These are phyloP conservation scores for Morella rubra DNA, from an alignment of 306 rosid species.

Conservation along the genomic window DNA sequence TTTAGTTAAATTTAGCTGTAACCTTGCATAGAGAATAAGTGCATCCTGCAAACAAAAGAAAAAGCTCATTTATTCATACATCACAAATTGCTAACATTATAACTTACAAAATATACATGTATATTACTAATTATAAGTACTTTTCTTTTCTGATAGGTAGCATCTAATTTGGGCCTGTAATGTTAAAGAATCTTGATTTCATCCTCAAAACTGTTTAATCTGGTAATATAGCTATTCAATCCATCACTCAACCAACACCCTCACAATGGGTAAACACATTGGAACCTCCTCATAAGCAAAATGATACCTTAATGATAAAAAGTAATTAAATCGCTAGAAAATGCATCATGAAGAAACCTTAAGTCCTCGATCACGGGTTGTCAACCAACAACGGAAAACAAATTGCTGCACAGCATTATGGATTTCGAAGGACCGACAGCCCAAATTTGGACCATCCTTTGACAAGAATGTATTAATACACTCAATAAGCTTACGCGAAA, in stretches of 20 bases:
- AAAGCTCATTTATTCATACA: too few species aligned
- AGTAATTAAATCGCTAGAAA: conserved; percentile 11
- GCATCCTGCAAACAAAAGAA: conserved; percentile 64
- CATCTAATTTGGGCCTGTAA: background rate
- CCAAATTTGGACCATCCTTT: conserved; percentile 93
- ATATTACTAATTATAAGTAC: too few species aligned
- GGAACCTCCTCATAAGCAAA: background rate
- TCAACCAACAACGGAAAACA: conserved; percentile 78
- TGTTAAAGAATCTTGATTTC: background rate
- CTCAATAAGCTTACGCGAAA: conserved; percentile 84
- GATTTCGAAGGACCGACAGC: conserved; percentile 56
- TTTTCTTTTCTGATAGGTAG: too few species aligned
- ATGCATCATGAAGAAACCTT: conserved; percentile 51
- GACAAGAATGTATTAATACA: conserved; percentile 77
- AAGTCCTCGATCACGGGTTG: conserved; percentile 85
- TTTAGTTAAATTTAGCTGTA: conserved; percentile 68
- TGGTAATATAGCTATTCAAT: background rate
- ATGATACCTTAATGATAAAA: background rate
- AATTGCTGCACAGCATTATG: conserved; percentile 73
- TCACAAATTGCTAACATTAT: too few species aligned
- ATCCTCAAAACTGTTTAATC: background rate
- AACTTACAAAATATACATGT: too few species aligned
- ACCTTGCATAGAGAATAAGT: conserved; percentile 65
- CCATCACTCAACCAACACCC: background rate
- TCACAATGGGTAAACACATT: background rate